Evolutionary conservation across 305 asterid genomes (phyloP), one percentile per base, ranked within the genome.

Genomic region (Fraxinus greggii): DNA sequence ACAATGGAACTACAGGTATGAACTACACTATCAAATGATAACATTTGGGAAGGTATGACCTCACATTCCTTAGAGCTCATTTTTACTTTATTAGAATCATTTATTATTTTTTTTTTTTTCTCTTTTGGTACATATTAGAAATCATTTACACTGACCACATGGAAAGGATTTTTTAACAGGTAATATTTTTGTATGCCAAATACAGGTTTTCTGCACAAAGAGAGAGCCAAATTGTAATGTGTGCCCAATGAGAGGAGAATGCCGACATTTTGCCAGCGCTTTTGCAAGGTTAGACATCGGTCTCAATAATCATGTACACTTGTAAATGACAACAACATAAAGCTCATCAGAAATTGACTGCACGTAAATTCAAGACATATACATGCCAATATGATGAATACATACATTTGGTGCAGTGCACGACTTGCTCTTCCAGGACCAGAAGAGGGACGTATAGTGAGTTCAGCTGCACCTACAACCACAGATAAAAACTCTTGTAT

Each of bases 261-360:
- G 99, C 89, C 91, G 99, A 86, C 99, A 96, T 86, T 96, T 93
- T 75, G 98, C 99, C 75, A 94, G 98, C 82, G 97, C 99, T 82
- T 94, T 89, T 84, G 98, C 99, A 81, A 94, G 98, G 99, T 96
- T 72, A 86, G 85, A 65, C 79, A 75, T 86, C 48, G 72, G 72
- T 73, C 86, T 82, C 56, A 72, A 65, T 79, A 75, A 72, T 40
- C 69, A 32, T 26, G 33, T 83, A 54, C 65, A 31, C 81, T 76
- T 73, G 74, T 45, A 75, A 65, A 45, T 33, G 78, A 79, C 38
- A 76, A 77, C 21, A 63, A 28, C 31, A 29, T 12, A 24, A 45
- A 21, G 56, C 33, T 63, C n/a, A 63, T 63, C 29, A 63, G 33
- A 63, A 24, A 63, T 26, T 63, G 72, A 63, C 33, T 24, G 2